These are phyloP conservation scores for Boletales sp. DNA, from an alignment of 768 basidiomycete species.

Conservation along the genomic window DNA sequence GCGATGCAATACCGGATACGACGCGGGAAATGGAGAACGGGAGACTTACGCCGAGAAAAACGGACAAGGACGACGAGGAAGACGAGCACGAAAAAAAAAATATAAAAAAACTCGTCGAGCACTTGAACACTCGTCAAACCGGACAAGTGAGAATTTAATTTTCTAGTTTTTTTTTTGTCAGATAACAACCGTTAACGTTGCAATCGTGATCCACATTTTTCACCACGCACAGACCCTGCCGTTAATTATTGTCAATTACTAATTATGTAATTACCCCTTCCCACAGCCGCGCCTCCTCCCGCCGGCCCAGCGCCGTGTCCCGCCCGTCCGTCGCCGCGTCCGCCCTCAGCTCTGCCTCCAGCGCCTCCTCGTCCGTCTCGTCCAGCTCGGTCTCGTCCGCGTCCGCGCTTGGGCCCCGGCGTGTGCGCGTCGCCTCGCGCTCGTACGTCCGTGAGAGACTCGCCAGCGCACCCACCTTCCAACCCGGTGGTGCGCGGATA, in stretches of 20 bases:
- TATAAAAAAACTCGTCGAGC: slow-evolving; percentile 15
- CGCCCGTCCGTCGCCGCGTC: slow-evolving; percentile 40
- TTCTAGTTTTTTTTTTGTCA: slow-evolving; percentile 2
- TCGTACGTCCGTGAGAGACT: slow-evolving; percentile 24
- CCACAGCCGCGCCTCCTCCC: slow-evolving; percentile 21
- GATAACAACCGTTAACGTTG: slow-evolving; percentile 6
- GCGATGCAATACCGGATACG: not conserved
- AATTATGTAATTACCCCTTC: slow-evolving; percentile 9
- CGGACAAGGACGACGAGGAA: slow-evolving; percentile 10
- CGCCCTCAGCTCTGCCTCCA: slow-evolving; percentile 38
- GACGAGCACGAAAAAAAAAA: slow-evolving; percentile 3
- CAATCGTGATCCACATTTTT: slow-evolving; percentile 8
- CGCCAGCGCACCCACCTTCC: slow-evolving; percentile 6
- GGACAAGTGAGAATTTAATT: slow-evolving; percentile 16
- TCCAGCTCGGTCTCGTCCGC: slow-evolving; percentile 27
- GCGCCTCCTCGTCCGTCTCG: slow-evolving; percentile 34
- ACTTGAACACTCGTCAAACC: slow-evolving; percentile 16
- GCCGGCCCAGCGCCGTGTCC: slow-evolving; percentile 8
- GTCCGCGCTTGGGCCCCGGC: slow-evolving; percentile 17
- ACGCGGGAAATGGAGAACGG: slow-evolving; percentile 1
- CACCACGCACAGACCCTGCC: slow-evolving; percentile 31
- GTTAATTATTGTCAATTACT: not conserved
- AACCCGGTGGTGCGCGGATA: slow-evolving; percentile 28
- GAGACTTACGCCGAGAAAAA: slow-evolving; percentile 27
- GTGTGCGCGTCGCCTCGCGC: slow-evolving; percentile 15